Percentiles rank a stretch among this genome's conserved stretches.
These are phyloP conservation scores for Lophiotrema nucula DNA, from an alignment of 495 filamentous ascomycete species.

Conservation along the genomic window DNA sequence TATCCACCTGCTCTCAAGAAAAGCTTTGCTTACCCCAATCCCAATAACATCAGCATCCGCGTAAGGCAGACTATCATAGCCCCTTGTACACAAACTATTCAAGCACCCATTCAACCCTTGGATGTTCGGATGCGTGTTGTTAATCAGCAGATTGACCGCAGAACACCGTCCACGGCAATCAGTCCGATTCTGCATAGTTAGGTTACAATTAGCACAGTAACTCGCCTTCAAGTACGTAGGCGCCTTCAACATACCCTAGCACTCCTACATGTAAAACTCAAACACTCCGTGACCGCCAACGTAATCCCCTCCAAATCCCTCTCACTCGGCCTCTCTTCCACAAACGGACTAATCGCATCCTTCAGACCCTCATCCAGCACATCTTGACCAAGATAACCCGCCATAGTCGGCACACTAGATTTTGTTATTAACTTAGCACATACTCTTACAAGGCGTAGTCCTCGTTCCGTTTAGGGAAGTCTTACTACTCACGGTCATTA, in stretches of 20 bases:
- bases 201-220: no score
- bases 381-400: conserved; percentile 1
- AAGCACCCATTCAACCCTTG: conserved; percentile 13
- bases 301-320: conserved; percentile 1
- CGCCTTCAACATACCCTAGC: no score
- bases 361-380: background rate
- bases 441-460: no score
- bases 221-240: no score
- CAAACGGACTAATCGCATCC: background rate
- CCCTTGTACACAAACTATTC: background rate
- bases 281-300: conserved; percentile 5
- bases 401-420: conserved; percentile 11
- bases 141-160: conserved; percentile 12
- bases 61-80: conserved; percentile 10
- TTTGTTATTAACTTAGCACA: no score
- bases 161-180: conserved; percentile 2
- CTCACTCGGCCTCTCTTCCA: background rate
- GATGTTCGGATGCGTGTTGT: conserved; percentile 14
- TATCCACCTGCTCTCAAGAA: no score
- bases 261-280: conserved; percentile 14
- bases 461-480: no score
- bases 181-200: background rate
- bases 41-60: conserved; percentile 22
- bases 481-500: no score
- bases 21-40: conserved; percentile 10